A percentile compares a stretch with the other conserved stretches of the same genome.
Evolutionary conservation across 1,139 yeast species (phyloP).

Genomic region (Protomyces gravidus): DNA sequence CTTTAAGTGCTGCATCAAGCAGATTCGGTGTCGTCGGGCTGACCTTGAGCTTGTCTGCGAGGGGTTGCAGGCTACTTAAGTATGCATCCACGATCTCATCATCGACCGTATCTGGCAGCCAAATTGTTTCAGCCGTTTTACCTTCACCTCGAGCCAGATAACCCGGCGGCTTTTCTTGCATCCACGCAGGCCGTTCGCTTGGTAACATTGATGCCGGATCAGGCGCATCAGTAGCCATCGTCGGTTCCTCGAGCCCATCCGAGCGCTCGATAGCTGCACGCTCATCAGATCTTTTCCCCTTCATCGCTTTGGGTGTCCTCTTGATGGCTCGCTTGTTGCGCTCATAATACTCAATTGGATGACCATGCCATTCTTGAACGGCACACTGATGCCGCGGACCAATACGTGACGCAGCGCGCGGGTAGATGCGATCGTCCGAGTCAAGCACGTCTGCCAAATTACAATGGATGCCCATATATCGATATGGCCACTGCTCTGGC

Average conservation of each 20-base stretch:
- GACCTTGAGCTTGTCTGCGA: slow-evolving; percentile 54
- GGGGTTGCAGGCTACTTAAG: slow-evolving; percentile 50
- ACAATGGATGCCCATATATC: slow-evolving; percentile 76
- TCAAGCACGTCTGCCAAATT: slow-evolving; percentile 75
- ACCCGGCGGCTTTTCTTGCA: slow-evolving; percentile 73
- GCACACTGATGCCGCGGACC: slow-evolving; percentile 73
- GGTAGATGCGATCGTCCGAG: slow-evolving; percentile 73
- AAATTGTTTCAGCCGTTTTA: slow-evolving; percentile 49
- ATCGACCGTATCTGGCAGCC: slow-evolving; percentile 41
- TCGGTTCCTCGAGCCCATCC: not conserved
- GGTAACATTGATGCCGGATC: slow-evolving; percentile 5
- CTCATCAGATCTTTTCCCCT: slow-evolving; percentile 29
- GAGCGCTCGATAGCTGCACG: slow-evolving; percentile 9
- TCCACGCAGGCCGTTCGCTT: slow-evolving; percentile 49
- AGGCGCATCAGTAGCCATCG: not conserved
- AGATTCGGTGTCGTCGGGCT: slow-evolving; percentile 64
- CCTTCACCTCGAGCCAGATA: slow-evolving; percentile 83
- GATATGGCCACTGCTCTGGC: slow-evolving; percentile 57
- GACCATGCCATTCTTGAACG: slow-evolving; percentile 64
- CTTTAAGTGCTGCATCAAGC: slow-evolving; percentile 62
- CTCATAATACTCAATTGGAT: slow-evolving; percentile 57
- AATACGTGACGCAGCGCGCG: slow-evolving; percentile 72
- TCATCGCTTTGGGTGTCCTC: slow-evolving; percentile 35
- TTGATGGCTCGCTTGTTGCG: slow-evolving; percentile 34
- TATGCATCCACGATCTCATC: slow-evolving; percentile 50